Evolutionary conservation across 495 filamentous ascomycete genomes (phyloP).

Genomic region (Penicillium paxilli): DNA sequence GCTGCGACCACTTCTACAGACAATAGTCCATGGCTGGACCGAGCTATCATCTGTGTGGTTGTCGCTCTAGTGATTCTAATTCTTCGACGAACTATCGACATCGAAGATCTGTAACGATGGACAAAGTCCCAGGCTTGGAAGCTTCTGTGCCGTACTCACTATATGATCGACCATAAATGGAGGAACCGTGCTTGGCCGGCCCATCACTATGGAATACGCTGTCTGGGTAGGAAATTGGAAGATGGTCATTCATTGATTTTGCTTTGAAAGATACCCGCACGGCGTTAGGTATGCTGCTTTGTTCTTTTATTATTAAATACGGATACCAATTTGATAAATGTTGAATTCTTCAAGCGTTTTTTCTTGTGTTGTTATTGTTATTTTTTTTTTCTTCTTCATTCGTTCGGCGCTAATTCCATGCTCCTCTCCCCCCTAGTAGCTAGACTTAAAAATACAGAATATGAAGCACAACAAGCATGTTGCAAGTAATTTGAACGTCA

Average conservation of each 20-base stretch:
- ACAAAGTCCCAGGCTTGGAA: neutral
- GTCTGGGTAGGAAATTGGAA: constrained; percentile 5
- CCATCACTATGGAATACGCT: too few species aligned
- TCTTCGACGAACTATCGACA: constrained; percentile 33
- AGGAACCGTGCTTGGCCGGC: too few species aligned
- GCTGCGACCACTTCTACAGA: constrained; percentile 12
- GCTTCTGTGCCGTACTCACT: neutral
- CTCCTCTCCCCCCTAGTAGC: neutral
- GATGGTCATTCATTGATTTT: neutral
- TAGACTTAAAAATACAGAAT: neutral
- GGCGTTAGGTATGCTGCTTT: constrained; percentile 13
- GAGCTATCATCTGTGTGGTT: constrained; percentile 54
- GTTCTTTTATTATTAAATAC: neutral
- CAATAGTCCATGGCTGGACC: constrained; percentile 54
- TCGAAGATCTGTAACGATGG: constrained; percentile 26
- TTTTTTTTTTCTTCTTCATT: too few species aligned
- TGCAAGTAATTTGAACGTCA: neutral
- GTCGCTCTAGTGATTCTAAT: constrained; percentile 49
- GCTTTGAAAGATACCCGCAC: neutral
- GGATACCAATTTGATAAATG: neutral
- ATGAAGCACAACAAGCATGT: too few species aligned
- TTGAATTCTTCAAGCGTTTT: neutral
- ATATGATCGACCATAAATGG: neutral
- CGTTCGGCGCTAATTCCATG: too few species aligned
- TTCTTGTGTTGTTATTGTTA: too few species aligned